Evolutionary conservation across 2,329 filamentous ascomycete species (phyloP).

Genomic region (Macrophomina tecta): DNA sequence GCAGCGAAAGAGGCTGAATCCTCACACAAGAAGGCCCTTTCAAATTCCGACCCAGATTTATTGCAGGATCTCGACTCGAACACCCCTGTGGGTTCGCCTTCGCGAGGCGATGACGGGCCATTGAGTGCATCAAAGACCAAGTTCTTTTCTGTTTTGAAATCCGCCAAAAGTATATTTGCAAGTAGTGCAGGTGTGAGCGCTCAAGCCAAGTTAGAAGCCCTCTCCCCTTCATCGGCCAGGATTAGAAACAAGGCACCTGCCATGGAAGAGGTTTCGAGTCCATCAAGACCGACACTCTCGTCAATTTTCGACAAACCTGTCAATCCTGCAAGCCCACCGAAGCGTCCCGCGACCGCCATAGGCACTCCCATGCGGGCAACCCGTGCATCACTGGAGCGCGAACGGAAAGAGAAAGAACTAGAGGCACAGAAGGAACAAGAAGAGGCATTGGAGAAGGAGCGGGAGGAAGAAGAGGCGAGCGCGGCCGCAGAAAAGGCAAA

Average conservation of each 20-base stretch:
- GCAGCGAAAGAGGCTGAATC: conserved; percentile 40
- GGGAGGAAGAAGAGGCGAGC: conserved; percentile 68
- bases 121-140: conserved; percentile 92
- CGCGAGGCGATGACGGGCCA: conserved; percentile 72
- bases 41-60: conserved; percentile 49
- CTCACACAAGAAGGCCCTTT: conserved; percentile 63
- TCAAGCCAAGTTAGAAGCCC: conserved; percentile 63
- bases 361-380: conserved; percentile 39
- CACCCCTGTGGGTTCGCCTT: conserved; percentile 64
- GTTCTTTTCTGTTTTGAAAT: conserved; percentile 87
- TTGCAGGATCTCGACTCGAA: conserved; percentile 54
- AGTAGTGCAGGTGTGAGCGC: conserved; percentile 69
- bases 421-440: conserved; percentile 68
- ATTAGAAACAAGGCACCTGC: conserved; percentile 29
- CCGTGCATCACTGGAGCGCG: conserved; percentile 64
- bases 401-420: conserved; percentile 65
- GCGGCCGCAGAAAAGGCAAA: conserved; percentile 39
- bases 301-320: conserved; percentile 23
- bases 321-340: conserved; percentile 21
- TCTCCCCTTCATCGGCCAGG: conserved; percentile 37
- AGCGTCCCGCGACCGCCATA: conserved; percentile 6
- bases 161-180: conserved; percentile 83
- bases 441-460: conserved; percentile 69
- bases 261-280: conserved; percentile 44
- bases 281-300: conserved; percentile 30